phyloP scores from a whole-genome alignment of 176 grass and related monocot genomes.

The Bromus sterilis region DNA sequence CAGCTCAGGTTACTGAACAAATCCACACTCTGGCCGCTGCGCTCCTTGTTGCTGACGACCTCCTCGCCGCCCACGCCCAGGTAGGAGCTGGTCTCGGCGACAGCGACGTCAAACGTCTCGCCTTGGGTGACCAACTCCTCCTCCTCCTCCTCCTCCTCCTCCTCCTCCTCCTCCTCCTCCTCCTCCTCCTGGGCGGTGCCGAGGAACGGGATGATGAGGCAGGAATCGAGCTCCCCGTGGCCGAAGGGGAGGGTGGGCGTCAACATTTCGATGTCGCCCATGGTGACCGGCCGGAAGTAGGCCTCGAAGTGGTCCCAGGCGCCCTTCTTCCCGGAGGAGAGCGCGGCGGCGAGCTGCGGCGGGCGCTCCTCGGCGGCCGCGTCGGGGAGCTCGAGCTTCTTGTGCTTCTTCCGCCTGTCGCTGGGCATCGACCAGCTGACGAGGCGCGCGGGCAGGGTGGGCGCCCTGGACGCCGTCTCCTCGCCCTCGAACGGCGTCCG shows the following conservation, averaged over 20 bases:
- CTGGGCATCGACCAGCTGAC: slow-evolving; percentile 45
- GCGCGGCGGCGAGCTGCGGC: slow-evolving; percentile 8
- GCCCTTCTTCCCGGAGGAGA: slow-evolving; percentile 23
- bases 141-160: not conserved
- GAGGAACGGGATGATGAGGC: slow-evolving; percentile 36
- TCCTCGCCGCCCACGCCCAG: slow-evolving; percentile 40
- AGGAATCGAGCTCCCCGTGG: slow-evolving; percentile 32
- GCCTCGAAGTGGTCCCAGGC: slow-evolving; percentile 84
- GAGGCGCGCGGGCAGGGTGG: slow-evolving; percentile 65
- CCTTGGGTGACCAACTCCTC: not conserved
- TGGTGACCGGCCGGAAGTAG: slow-evolving; percentile 63
- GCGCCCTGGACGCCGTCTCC: slow-evolving; percentile 45
- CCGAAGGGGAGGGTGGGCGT: slow-evolving; percentile 35
- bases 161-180: not conserved
- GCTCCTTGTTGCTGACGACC: slow-evolving; percentile 22
- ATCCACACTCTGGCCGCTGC: not conserved
- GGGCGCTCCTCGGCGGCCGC: slow-evolving; percentile 28
- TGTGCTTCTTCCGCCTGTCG: slow-evolving; percentile 65
- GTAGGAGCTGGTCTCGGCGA: slow-evolving; percentile 48
- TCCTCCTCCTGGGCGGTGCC: slow-evolving; percentile 26
- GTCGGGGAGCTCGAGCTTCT: slow-evolving; percentile 42
- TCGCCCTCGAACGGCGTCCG: slow-evolving; percentile 82
- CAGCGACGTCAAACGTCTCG: slow-evolving; percentile 32
- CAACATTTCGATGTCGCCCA: slow-evolving; percentile 56
- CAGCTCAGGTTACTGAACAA: not conserved